These are phyloP conservation scores for Yamadazyma paraphyllophila DNA, from an alignment of 805 yeast genomes.

Conservation along the genomic window DNA sequence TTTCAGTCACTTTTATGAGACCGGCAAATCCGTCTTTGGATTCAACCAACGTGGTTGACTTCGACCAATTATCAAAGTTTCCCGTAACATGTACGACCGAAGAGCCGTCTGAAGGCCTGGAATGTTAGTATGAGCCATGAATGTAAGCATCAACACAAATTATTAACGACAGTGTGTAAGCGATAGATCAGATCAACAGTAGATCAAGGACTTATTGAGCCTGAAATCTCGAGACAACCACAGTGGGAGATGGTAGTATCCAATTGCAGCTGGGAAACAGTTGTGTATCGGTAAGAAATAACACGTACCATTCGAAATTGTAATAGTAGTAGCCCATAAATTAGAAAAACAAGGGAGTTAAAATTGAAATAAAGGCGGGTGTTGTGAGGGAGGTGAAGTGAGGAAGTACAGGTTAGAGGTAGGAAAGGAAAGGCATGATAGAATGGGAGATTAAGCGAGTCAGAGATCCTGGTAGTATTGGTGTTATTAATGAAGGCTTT, in stretches of 20 bases:
- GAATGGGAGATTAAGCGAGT: no score
- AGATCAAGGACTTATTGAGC: no score
- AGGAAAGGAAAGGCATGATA: no score
- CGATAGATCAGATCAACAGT: no score
- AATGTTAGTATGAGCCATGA: background rate
- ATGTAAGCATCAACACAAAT: background rate
- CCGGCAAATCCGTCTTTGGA: constrained; percentile 19
- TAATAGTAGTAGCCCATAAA: constrained; percentile 8
- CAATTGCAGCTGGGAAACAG: no score
- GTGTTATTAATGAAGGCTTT: no score
- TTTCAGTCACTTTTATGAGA: constrained; percentile 18
- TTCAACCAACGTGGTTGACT: constrained; percentile 19
- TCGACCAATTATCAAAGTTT: constrained; percentile 40
- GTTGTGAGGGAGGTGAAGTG: background rate
- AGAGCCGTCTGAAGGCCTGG: constrained; percentile 2
- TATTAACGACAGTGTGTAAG: no score
- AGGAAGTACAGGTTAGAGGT: background rate
- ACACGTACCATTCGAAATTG: constrained; percentile 16
- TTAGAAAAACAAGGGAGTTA: background rate
- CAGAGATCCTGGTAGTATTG: no score
- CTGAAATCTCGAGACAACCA: no score
- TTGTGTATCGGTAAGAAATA: background rate
- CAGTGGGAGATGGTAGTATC: background rate
- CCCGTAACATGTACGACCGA: constrained; percentile 34
- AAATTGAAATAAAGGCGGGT: background rate